Evolutionary conservation across 2,329 filamentous ascomycete species (phyloP), one percentile per base, ranked within the genome.

Genomic region (Fusarium acutatum): DNA sequence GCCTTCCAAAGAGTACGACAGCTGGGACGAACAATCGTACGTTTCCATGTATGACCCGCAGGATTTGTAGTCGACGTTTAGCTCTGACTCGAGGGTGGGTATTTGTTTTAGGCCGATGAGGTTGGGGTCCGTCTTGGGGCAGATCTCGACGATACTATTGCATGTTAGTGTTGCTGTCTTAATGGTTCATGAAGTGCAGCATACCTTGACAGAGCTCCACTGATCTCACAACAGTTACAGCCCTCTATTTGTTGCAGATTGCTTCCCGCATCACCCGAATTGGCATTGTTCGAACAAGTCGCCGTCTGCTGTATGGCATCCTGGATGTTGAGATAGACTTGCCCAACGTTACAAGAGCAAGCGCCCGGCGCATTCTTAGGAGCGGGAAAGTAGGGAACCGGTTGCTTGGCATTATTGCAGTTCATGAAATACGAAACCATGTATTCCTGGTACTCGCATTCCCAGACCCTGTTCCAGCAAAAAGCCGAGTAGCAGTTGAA

Each of bases 101-200:
- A 54, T 28, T 14, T 38, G 24, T 35, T 54, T 54, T 2, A 54
- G 24, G 20, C 50, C 34, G 15, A 54, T n/a, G 14, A 54, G 50
- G 24, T 54, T 28, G 5, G 50, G 50, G 8, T 54, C 50, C 7
- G 34, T 54, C 6, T 54, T 54, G 2, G 50, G 50, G 24, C 50
- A 54, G 15, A 54, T 54, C 32, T 54, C 34, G 2, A 54, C 20
- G 2, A 54, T 54, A 6, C 50, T 54, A 7, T 15, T 15, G 3
- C 4, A 28, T 10, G 15, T 54, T 40, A 54, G 24, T 54, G 2
- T 54, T 7, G 2, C 1, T 38, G 7, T 3, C 20, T 6, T 3
- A 5, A 37, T 5, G 7, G 0, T 6, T 28, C 2, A 17, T 14
- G 12, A 8, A 22, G 10, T 17, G 4, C 2, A 11, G 1, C 24